phyloP scores from a whole-genome alignment of 768 basidiomycete genomes.

The Lentinus brumalis region DNA sequence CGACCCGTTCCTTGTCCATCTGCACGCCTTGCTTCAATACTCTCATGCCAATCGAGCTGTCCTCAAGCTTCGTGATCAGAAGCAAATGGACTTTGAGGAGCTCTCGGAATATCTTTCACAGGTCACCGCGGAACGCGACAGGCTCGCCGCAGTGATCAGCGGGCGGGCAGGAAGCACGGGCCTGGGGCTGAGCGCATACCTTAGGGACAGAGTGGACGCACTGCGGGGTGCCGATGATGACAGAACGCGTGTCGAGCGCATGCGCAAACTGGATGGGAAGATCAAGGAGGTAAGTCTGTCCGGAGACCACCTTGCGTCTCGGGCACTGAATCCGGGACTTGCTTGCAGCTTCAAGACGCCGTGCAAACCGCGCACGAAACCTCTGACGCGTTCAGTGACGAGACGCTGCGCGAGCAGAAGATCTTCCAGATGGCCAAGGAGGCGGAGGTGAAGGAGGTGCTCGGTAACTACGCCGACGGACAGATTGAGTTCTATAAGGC shows the following conservation, averaged over 20 bases:
- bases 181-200: slow-evolving; percentile 82
- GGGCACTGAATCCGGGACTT: background rate
- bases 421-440: slow-evolving; percentile 91
- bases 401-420: slow-evolving; percentile 88
- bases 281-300: slow-evolving; percentile 80
- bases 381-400: slow-evolving; percentile 94
- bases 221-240: slow-evolving; percentile 94
- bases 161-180: slow-evolving; percentile 88
- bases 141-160: slow-evolving; percentile 84
- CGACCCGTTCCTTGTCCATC: slow-evolving; percentile 87
- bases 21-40: slow-evolving; percentile 93
- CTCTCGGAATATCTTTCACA: slow-evolving; percentile 92
- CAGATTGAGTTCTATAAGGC: slow-evolving; percentile 94
- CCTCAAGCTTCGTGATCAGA: slow-evolving; percentile 94
- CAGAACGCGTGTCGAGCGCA: slow-evolving; percentile 87
- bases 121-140: slow-evolving; percentile 91
- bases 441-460: slow-evolving; percentile 95
- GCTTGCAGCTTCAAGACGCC: slow-evolving; percentile 85
- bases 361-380: slow-evolving; percentile 95
- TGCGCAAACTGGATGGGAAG: slow-evolving; percentile 88
- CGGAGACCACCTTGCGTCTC: background rate
- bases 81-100: slow-evolving; percentile 98
- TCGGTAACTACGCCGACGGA: slow-evolving; percentile 87
- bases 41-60: slow-evolving; percentile 93
- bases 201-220: slow-evolving; percentile 91